phyloP scores from a whole-genome alignment of 2,329 filamentous ascomycete genomes.

The Rutstroemia sydowiana region DNA sequence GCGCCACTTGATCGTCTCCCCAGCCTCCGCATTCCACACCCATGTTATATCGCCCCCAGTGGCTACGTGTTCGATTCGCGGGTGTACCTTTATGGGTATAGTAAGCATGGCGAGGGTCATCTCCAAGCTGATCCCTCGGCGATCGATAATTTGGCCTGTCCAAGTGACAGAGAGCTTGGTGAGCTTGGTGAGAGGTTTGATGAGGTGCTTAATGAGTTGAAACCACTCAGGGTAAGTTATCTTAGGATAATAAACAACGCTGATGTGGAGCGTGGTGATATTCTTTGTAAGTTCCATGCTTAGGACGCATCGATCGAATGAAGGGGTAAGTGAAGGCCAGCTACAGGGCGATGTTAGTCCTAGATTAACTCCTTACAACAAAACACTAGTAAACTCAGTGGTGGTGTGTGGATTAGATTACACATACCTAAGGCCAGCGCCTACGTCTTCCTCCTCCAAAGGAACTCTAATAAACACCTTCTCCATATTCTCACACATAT shows the following conservation, averaged over 20 bases:
- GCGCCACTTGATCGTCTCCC: neutral
- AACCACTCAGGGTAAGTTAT: neutral
- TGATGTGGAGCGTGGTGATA: neutral
- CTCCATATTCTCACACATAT: neutral
- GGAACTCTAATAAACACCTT: neutral
- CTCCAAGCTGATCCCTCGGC: neutral
- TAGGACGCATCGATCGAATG: neutral
- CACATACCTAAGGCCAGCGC: too few relatives aligned
- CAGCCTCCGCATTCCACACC: neutral
- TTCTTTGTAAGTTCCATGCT: neutral
- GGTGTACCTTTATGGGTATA: neutral
- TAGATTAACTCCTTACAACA: neutral
- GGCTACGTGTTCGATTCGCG: neutral
- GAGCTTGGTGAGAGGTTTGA: neutral
- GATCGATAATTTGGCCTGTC: neutral
- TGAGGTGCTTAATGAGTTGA: neutral
- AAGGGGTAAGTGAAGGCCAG: neutral
- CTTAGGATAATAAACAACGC: neutral
- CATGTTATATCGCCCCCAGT: neutral
- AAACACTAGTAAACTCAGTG: neutral
- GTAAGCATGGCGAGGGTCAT: neutral
- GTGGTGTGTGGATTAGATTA: too few relatives aligned
- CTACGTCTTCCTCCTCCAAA: too few relatives aligned
- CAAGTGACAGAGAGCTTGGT: neutral
- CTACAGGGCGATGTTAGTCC: neutral